Conservation (phyloP, 1,284 basidiomycete genomes). For the Irpex rosettiformis region DNA sequence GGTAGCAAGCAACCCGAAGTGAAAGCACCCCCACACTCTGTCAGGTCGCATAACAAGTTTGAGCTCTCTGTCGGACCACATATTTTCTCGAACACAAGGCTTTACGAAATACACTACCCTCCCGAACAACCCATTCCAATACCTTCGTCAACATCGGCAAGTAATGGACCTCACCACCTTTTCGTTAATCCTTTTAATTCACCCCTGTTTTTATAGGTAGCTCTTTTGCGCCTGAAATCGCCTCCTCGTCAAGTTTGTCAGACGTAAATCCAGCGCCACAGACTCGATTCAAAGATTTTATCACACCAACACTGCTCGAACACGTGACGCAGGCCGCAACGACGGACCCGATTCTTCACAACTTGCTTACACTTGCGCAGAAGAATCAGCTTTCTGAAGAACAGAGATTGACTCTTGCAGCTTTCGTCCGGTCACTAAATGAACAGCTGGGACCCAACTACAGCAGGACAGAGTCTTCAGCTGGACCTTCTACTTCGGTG, state of each 20-base stretch:
- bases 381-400: constrained; percentile 54
- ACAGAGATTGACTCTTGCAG: constrained; percentile 59
- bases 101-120: constrained; percentile 66
- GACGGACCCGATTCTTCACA: constrained; percentile 59
- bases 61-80: constrained; percentile 72
- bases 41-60: constrained; percentile 60
- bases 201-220: neutral
- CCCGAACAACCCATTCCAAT: constrained; percentile 15
- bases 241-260: neutral
- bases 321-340: constrained; percentile 64
- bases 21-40: constrained; percentile 59
- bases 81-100: constrained; percentile 55
- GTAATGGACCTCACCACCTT: neutral
- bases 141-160: neutral
- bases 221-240: neutral
- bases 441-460: constrained; percentile 11
- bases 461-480: neutral
- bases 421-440: constrained; percentile 58
- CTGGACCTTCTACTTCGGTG: constrained; percentile 21
- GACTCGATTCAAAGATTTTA: constrained; percentile 19
- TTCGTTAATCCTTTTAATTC: neutral
- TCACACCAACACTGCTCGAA: constrained; percentile 53
- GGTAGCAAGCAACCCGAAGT: constrained; percentile 48
- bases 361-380: constrained; percentile 58
- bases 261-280: neutral